Conservation (phyloP, 805 yeast species). For the Wickerhamiella azymoides region DNA sequence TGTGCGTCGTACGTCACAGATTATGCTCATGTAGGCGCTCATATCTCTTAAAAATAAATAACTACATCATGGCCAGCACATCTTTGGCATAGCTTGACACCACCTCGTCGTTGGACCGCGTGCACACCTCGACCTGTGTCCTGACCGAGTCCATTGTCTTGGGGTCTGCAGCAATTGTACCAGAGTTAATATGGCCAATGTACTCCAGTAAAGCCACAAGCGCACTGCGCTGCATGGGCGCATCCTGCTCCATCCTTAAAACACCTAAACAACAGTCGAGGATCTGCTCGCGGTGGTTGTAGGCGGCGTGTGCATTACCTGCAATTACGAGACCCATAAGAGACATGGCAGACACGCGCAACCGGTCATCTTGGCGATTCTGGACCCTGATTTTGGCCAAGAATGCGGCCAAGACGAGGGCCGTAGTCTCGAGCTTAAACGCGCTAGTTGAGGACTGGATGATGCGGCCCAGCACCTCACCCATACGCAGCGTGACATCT, state of each 20-base stretch:
- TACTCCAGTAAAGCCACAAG: conserved; percentile 39
- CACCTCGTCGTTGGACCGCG: conserved; percentile 1
- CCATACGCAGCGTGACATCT: conserved; percentile 64
- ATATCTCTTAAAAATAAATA: too few species aligned
- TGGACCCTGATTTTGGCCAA: conserved; percentile 10
- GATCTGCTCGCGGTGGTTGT: conserved; percentile 35
- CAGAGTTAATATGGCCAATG: conserved; percentile 21
- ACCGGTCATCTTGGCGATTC: conserved; percentile 33
- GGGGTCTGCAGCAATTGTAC: conserved; percentile 14
- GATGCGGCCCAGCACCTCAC: conserved; percentile 62
- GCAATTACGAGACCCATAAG: conserved; percentile 60
- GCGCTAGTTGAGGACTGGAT: conserved; percentile 37
- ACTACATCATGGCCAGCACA: conserved; percentile 1
- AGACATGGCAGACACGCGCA: conserved; percentile 81
- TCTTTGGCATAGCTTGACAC: conserved; percentile 6
- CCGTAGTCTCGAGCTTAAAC: conserved; percentile 31
- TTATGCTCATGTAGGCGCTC: too few species aligned
- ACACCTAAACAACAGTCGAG: conserved; percentile 71
- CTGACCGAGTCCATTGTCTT: neutral
- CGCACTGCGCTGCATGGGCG: conserved; percentile 58
- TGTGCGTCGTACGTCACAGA: too few species aligned
- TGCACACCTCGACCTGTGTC: neutral
- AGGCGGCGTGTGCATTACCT: conserved; percentile 41
- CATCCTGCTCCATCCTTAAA: conserved; percentile 41
- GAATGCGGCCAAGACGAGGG: conserved; percentile 26